Conservation (phyloP, 2,329 filamentous ascomycete species). For the Exophiala calicioides region DNA sequence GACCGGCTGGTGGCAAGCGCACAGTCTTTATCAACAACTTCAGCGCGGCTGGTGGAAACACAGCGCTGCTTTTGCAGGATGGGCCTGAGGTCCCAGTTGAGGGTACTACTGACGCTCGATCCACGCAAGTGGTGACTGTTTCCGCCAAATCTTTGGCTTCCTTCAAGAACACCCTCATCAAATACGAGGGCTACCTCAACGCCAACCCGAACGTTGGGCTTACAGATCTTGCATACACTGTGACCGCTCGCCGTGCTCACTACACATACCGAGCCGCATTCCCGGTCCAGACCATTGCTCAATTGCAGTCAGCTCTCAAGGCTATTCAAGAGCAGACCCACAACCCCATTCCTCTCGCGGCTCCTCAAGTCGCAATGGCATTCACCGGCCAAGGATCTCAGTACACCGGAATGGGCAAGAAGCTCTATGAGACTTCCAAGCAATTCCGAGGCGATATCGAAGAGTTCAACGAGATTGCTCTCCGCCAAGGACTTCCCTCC, state of each 20-base stretch:
- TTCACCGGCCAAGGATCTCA: conserved; percentile 45
- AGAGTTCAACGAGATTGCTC: conserved; percentile 37
- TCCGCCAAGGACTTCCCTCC: conserved; percentile 40
- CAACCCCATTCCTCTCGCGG: conserved; percentile 34
- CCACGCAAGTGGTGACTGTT: conserved; percentile 60
- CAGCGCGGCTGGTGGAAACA: conserved; percentile 71
- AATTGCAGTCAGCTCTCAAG: conserved; percentile 36
- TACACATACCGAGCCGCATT: conserved; percentile 42
- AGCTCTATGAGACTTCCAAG: conserved; percentile 37
- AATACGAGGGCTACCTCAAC: conserved; percentile 57
- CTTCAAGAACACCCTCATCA: conserved; percentile 57
- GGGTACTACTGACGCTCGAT: conserved; percentile 53
- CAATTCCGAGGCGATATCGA: conserved; percentile 38
- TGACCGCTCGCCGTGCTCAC: conserved; percentile 59
- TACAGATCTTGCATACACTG: conserved; percentile 64
- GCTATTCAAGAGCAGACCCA: conserved; percentile 30
- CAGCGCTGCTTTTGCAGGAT: conserved; percentile 66
- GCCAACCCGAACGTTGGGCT: conserved; percentile 55
- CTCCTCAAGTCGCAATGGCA: conserved; percentile 37
- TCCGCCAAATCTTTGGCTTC: conserved; percentile 56
- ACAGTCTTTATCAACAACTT: conserved; percentile 64
- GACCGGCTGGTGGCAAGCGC: conserved; percentile 37
- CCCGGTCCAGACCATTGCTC: conserved; percentile 33
- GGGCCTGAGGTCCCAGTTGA: conserved; percentile 44
- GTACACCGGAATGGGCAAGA: conserved; percentile 40